Evolutionary conservation across 805 yeast genomes (phyloP), one percentile per base, ranked within the genome.

Genomic region (Barnettozyma botsteinii): DNA sequence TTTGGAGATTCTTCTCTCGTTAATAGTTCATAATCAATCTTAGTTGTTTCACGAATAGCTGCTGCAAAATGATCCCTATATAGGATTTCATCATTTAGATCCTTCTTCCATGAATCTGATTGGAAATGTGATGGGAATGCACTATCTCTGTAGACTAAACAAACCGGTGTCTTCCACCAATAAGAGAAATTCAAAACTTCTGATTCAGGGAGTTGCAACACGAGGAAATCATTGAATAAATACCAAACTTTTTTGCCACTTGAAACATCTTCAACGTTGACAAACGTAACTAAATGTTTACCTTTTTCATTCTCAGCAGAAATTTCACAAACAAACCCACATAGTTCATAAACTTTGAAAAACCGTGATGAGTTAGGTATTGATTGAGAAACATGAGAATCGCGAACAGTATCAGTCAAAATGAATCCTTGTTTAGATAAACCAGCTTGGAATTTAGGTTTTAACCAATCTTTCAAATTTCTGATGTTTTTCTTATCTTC

Each of bases 201-300:
- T 12, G 71, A 73, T 50, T 81, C 85, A 1, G 81, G 70, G 1
- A 93, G 70, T 19, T 78, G 80, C 51, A 77, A 74, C 13, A 89
- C 98, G 48, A 93, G 65, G 61, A 91, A 93, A 60, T 93, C 98
- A 56, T 93, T 93, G 59, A 93, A 87, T 55, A 93, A 59, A 53
- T 72, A 77, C 98, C 98, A 93, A 23, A 58, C 58, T 37, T 60
- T 62, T 4, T 35, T 41, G 3, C 55, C 53, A 9, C 52, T 47
- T 9, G 49, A 27, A 5, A 50, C 46, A 34, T 70, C 70, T 13
- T 61, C 65, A 4, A 77, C 62, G 45, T 71, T 70, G 2, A 74
- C 69, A 49, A 73, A 74, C 0, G 88, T 72, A 0, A 85, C 82
- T 37, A 81, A 57, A 50, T 79, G 81, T 31, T 73, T 73, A 38